These are phyloP conservation scores for Melanogaster broomeanus DNA, from an alignment of 768 basidiomycete species.

Conservation along the genomic window DNA sequence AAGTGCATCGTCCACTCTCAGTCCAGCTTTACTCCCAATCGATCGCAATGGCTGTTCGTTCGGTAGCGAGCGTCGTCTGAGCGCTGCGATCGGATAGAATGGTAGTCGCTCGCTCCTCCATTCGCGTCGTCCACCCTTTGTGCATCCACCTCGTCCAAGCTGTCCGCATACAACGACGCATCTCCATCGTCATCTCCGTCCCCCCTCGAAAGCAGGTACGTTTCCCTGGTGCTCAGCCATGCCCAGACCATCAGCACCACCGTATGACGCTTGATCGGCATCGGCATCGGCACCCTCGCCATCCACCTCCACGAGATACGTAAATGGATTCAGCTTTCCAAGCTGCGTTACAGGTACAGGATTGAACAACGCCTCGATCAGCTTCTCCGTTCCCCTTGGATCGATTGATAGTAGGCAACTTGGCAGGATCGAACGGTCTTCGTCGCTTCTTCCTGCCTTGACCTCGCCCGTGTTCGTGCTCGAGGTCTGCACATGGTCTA, in stretches of 20 bases:
- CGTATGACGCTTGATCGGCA: slow-evolving; percentile 2
- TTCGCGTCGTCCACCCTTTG: not conserved
- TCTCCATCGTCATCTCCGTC: slow-evolving; percentile 14
- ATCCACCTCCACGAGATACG: slow-evolving; percentile 34
- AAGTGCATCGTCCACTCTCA: not conserved
- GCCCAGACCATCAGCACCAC: not conserved
- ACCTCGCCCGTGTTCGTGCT: not conserved
- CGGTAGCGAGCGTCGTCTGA: slow-evolving; percentile 24
- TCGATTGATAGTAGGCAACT: slow-evolving; percentile 56
- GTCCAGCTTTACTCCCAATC: slow-evolving; percentile 10
- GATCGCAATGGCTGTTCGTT: slow-evolving; percentile 21
- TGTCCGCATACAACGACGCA: slow-evolving; percentile 24
- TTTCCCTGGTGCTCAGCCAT: not conserved
- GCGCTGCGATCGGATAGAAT: slow-evolving; percentile 27
- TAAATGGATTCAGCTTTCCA: slow-evolving; percentile 34
- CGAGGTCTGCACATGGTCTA: not conserved
- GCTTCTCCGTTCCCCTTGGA: slow-evolving; percentile 63
- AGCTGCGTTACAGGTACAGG: slow-evolving; percentile 49
- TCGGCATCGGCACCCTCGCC: slow-evolving; percentile 22
- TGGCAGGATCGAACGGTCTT: slow-evolving; percentile 31
- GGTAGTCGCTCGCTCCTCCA: slow-evolving; percentile 28
- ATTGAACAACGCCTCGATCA: slow-evolving; percentile 83
- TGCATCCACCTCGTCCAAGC: slow-evolving; percentile 8
- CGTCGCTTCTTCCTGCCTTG: slow-evolving; percentile 21
- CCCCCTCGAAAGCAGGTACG: not conserved